phyloP scores from a whole-genome alignment of 192 early-diverging fungal species.

The Coemansia sp. region DNA sequence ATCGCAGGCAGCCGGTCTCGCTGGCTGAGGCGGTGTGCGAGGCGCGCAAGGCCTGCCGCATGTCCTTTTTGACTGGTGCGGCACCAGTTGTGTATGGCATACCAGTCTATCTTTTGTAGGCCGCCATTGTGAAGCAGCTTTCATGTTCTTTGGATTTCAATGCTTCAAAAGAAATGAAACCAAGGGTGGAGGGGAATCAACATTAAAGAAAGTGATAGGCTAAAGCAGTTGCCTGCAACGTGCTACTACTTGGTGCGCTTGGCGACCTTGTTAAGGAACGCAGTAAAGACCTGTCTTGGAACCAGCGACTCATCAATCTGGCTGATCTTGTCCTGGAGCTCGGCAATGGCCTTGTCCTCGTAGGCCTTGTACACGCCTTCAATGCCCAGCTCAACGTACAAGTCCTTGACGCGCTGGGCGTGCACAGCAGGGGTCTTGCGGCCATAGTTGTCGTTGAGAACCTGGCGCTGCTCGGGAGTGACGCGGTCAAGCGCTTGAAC shows the following conservation, averaged over 20 bases:
- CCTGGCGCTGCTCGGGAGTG: constrained; percentile 75
- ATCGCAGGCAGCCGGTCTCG: constrained; percentile 48
- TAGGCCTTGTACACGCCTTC: constrained; percentile 77
- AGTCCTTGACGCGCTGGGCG: constrained; percentile 75
- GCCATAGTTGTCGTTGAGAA: constrained; percentile 92
- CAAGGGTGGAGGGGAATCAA: not conserved
- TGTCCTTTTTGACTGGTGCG: constrained; percentile 85
- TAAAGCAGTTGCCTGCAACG: not conserved
- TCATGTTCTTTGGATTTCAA: not conserved
- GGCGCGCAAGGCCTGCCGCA: constrained; percentile 66
- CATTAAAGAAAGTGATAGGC: not conserved
- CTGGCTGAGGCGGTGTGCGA: constrained; percentile 71
- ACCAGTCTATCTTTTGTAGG: constrained; percentile 52
- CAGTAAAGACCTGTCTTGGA: constrained; percentile 79
- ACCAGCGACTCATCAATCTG: constrained; percentile 77
- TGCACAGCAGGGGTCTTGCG: constrained; percentile 67
- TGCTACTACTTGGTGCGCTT: constrained; percentile 75
- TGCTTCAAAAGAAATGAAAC: not conserved
- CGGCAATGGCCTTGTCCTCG: constrained; percentile 79
- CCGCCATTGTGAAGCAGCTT: no score
- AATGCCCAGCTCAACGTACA: constrained; percentile 78
- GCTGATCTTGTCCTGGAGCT: constrained; percentile 70
- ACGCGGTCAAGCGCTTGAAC: constrained; percentile 81
- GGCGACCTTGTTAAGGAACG: constrained; percentile 94
- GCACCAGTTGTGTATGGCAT: constrained; percentile 92